Conservation (phyloP, 2,329 filamentous ascomycete species). For the Zymoseptoria brevis region DNA sequence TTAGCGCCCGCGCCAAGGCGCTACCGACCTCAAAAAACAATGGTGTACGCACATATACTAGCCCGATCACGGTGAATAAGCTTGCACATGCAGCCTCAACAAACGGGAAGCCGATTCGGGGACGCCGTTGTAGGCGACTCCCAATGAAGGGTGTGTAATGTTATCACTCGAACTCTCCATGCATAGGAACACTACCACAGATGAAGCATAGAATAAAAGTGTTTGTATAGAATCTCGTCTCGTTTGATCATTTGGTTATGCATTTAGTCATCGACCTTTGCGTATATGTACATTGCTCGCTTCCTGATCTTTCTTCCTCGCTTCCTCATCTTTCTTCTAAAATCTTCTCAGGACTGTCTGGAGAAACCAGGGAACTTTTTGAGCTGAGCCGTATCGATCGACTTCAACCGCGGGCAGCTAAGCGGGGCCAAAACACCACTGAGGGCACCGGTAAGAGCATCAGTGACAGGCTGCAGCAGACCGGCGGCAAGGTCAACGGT, state of each 20-base stretch:
- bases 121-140: no score
- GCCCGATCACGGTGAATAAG: no score
- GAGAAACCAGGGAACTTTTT: slow-evolving; percentile 24
- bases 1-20: no score
- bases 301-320: neutral
- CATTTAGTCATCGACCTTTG: neutral
- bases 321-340: neutral
- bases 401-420: slow-evolving; percentile 22
- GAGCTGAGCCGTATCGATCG: slow-evolving; percentile 23
- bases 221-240: neutral
- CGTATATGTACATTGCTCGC: neutral
- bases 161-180: no score
- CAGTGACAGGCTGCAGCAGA: slow-evolving; percentile 8
- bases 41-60: no score
- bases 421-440: slow-evolving; percentile 13
- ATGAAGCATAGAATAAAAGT: neutral
- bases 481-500: slow-evolving; percentile 22
- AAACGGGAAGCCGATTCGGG: no score
- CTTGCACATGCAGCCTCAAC: no score
- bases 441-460: slow-evolving; percentile 1
- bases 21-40: no score
- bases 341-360: neutral
- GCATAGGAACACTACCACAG: no score
- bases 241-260: neutral
- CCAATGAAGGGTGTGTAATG: no score